Conservation (phyloP, 805 yeast genomes). For the Alloascoidea hylecoeti region DNA sequence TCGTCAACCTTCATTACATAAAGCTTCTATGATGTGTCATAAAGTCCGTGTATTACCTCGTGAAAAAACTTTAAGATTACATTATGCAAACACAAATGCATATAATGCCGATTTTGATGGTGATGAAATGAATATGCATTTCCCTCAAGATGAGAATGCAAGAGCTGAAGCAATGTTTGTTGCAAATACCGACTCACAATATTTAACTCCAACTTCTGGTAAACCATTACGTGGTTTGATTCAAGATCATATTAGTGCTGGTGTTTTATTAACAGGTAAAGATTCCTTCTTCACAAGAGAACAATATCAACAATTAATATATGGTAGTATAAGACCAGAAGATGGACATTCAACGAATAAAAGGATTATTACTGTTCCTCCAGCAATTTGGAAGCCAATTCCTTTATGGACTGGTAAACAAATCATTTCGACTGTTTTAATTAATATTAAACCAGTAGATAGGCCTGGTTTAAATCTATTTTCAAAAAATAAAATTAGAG, state of each 20-base stretch:
- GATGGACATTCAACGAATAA: conserved; percentile 82
- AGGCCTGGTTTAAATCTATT: conserved; percentile 85
- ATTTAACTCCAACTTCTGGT: conserved; percentile 96
- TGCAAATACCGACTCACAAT: conserved; percentile 96
- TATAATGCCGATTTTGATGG: conserved; percentile 99
- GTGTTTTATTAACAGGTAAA: conserved; percentile 94
- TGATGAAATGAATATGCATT: conserved; percentile 99
- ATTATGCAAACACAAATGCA: conserved; percentile 98
- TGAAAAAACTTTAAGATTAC: conserved; percentile 91
- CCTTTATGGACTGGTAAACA: conserved; percentile 98
- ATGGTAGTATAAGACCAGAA: conserved; percentile 92
- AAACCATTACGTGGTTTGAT: conserved; percentile 96
- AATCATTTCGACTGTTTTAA: conserved; percentile 79
- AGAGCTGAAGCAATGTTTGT: conserved; percentile 89
- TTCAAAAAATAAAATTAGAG: conserved; percentile 81
- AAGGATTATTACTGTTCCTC: conserved; percentile 68
- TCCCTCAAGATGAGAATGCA: conserved; percentile 96
- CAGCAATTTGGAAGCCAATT: conserved; percentile 74
- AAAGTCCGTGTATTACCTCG: conserved; percentile 94
- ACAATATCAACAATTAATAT: conserved; percentile 83
- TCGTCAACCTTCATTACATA: conserved; percentile 97
- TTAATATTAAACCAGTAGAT: conserved; percentile 73
- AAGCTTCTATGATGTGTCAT: conserved; percentile 99
- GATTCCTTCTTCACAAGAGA: conserved; percentile 87
- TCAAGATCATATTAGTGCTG: conserved; percentile 98